phyloP scores from a whole-genome alignment of 306 rosid genomes.

The Adenanthera pavonina region DNA sequence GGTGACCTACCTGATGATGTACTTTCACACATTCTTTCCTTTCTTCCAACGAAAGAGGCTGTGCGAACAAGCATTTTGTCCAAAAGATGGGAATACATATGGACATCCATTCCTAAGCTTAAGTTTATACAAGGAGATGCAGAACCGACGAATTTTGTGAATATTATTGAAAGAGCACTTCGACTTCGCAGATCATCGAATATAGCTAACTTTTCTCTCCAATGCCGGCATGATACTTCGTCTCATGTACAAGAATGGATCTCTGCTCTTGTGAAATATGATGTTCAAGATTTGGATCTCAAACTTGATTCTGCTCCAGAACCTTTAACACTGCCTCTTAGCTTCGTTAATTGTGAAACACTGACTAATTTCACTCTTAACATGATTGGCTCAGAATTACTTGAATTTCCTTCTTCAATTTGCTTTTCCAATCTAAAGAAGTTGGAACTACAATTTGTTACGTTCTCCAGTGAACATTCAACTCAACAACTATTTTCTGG shows the following conservation, averaged over 20 bases:
- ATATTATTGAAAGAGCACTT: constrained; percentile 32
- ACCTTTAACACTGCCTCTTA: not conserved
- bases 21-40: constrained; percentile 10
- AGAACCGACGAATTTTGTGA: constrained; percentile 10
- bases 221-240: not conserved
- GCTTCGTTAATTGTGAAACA: not conserved
- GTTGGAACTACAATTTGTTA: not conserved
- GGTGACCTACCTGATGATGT: constrained; percentile 27
- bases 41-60: constrained; percentile 32
- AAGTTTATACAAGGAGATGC: not conserved
- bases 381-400: not conserved
- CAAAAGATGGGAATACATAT: constrained; percentile 32
- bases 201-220: constrained; percentile 8
- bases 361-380: not conserved
- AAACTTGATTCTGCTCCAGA: not conserved
- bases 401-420: not conserved
- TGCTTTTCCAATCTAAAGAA: not conserved
- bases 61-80: constrained; percentile 40
- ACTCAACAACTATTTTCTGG: not conserved
- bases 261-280: not conserved
- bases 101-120: constrained; percentile 28
- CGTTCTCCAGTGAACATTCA: not conserved
- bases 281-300: not conserved
- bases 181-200: not conserved
- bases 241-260: not conserved